phyloP scores from a whole-genome alignment of 345 rosid genomes.

The Carallia brachiata region DNA sequence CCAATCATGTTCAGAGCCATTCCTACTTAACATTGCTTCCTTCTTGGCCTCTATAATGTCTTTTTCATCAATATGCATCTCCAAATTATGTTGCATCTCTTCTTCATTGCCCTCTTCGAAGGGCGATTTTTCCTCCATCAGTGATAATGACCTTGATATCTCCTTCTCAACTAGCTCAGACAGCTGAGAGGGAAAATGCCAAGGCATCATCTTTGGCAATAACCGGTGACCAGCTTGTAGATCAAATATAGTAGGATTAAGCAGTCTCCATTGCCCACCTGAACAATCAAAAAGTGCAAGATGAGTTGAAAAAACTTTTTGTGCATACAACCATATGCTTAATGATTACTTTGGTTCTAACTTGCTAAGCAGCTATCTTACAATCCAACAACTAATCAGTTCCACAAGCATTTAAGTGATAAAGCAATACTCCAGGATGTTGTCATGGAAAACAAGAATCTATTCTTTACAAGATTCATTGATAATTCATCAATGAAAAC shows the following conservation, averaged over 20 bases:
- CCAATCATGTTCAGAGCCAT: constrained; percentile 44
- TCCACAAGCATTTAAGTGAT: not conserved
- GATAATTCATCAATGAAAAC: not conserved
- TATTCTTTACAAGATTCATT: not conserved
- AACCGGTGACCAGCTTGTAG: constrained; percentile 53
- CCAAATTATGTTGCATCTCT: constrained; percentile 33
- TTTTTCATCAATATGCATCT: constrained; percentile 33
- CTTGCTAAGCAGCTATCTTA: not conserved
- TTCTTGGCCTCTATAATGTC: constrained; percentile 66
- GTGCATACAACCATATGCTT: not conserved
- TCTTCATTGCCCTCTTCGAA: constrained; percentile 39
- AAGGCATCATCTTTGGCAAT: constrained; percentile 63
- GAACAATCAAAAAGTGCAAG: constrained; percentile 18
- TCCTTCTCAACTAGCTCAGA: constrained; percentile 77
- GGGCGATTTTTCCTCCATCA: constrained; percentile 42
- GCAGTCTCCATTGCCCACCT: constrained; percentile 38
- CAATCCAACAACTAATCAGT: not conserved
- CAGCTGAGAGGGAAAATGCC: constrained; percentile 69
- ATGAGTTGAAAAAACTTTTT: not conserved
- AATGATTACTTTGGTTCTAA: not conserved
- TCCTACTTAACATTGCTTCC: constrained; percentile 65
- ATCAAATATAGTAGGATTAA: constrained; percentile 43
- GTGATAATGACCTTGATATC: constrained; percentile 41
- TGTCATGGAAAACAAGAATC: not conserved
- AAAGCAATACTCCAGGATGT: not conserved